Evolutionary conservation across 352 stramenopile genomes (phyloP).

Genomic region (Pythium sp.): DNA sequence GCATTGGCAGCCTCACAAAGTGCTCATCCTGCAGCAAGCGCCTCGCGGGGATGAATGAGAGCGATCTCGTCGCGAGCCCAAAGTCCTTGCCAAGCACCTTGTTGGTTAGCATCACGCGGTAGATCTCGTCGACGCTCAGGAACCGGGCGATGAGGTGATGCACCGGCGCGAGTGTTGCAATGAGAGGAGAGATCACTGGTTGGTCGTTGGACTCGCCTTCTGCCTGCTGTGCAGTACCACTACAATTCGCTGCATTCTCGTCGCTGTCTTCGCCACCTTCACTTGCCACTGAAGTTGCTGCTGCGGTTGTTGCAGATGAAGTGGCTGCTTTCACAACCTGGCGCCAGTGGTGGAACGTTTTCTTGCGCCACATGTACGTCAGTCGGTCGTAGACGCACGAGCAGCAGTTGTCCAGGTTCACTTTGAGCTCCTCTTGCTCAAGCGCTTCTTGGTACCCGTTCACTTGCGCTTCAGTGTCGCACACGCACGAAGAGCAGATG

Average conservation of each 20-base stretch:
- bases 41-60: constrained; percentile 61
- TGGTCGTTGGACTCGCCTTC: neutral
- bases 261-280: neutral
- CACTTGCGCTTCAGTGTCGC: constrained; percentile 40
- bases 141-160: constrained; percentile 47
- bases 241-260: neutral
- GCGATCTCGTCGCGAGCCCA: constrained; percentile 30
- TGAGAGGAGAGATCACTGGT: neutral
- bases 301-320: constrained; percentile 7
- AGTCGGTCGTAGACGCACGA: constrained; percentile 66
- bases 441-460: constrained; percentile 30
- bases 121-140: constrained; percentile 52
- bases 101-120: constrained; percentile 43
- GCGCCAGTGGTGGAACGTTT: constrained; percentile 73
- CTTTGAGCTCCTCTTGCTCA: constrained; percentile 19
- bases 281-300: constrained; percentile 8
- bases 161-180: constrained; percentile 28
- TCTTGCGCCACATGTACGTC: constrained; percentile 77
- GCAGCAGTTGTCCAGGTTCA: constrained; percentile 52
- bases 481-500: constrained; percentile 57
- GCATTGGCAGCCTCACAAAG: constrained; percentile 31
- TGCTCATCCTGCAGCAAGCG: constrained; percentile 45
- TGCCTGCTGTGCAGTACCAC: neutral
- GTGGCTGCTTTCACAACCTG: constrained; percentile 30
- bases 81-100: constrained; percentile 43